Conservation (phyloP, 768 basidiomycete genomes). For the Inosperma sp. region DNA sequence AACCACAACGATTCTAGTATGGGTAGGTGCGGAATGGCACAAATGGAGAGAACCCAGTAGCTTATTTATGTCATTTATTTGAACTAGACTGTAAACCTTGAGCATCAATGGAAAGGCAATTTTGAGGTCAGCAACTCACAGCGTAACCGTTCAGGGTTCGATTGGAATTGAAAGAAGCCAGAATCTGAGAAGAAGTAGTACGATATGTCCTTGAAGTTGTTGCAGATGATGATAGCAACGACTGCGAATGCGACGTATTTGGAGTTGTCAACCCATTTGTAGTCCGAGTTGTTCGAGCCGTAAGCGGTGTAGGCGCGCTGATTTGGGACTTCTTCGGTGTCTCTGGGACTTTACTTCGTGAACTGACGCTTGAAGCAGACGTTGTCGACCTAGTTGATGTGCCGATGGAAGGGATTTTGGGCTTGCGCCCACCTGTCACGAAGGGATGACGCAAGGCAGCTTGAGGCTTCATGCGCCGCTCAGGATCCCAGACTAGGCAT, state of each 20-base stretch:
- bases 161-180: slow-evolving; percentile 72
- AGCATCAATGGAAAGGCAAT: slow-evolving; percentile 9
- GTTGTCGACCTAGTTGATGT: slow-evolving; percentile 50
- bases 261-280: slow-evolving; percentile 53
- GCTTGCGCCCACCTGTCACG: slow-evolving; percentile 61
- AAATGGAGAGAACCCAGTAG: slow-evolving; percentile 1
- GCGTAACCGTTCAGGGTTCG: slow-evolving; percentile 67
- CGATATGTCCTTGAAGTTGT: slow-evolving; percentile 66
- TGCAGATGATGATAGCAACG: slow-evolving; percentile 51
- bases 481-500: slow-evolving; percentile 98
- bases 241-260: slow-evolving; percentile 52
- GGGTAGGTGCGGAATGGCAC: slow-evolving; percentile 10
- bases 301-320: slow-evolving; percentile 82
- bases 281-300: slow-evolving; percentile 67
- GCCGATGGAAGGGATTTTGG: slow-evolving; percentile 42
- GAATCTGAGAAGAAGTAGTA: slow-evolving; percentile 61
- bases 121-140: slow-evolving; percentile 40
- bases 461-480: slow-evolving; percentile 90
- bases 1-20: slow-evolving; percentile 18
- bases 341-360: slow-evolving; percentile 52
- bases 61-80: slow-evolving; percentile 39
- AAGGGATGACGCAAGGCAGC: slow-evolving; percentile 90
- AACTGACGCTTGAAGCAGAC: slow-evolving; percentile 54
- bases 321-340: slow-evolving; percentile 90
- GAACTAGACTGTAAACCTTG: slow-evolving; percentile 32